Base-by-base conservation (phyloP, 1,284 basidiomycete species). In the Amylostereum areolatum region DNA sequence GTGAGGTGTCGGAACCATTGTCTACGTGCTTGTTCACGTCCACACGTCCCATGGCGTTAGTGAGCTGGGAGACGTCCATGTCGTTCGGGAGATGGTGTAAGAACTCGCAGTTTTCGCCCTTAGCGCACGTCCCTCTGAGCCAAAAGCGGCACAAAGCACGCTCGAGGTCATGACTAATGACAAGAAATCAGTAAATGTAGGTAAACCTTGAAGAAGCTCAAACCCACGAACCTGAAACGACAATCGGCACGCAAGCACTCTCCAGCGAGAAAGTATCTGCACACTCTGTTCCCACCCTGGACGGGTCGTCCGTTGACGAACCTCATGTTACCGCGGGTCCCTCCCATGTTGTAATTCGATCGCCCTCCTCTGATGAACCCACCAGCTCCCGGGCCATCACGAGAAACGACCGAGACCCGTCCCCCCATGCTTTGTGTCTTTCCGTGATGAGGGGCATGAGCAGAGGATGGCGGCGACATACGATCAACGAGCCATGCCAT, bases 201-300 rank as follows among this genome's bases (percentile, higher is more conserved):
- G 33, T 41, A 18, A 28, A 24, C 32, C 11, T 44, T 29, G 18
- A 28, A 46, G 62, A 18, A 18, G 18, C 18, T 18, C 18, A 18
- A 18, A 18, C 18, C 18, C 18, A 18, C 80, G 60, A 55, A 93
- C 92, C 92, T 96, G 73, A 98, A 99, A 52, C 95, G 84, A 71
- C 97, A 99, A 70, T 99, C 96, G 46, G 92, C 90, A 46, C 96
- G 74, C 48, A 97, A 73, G 65, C 96, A 99, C 68, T 98, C 95
- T 18, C 97, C 97, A 5, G 92, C 92, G 34, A 99, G 78, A 67
- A 94, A 99, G 67, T 98, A 99, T 50, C 97, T 77, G 66, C 96
- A 99, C 36, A 99, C 94, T 49, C 87, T 72, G 58, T 83, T 83
- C 5, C 83, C 82, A 42, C 77, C 76, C 44, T 74, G 72, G 0